Conservation (phyloP, 192 early-diverging fungal species). For the Rhizophlyctis rosea region DNA sequence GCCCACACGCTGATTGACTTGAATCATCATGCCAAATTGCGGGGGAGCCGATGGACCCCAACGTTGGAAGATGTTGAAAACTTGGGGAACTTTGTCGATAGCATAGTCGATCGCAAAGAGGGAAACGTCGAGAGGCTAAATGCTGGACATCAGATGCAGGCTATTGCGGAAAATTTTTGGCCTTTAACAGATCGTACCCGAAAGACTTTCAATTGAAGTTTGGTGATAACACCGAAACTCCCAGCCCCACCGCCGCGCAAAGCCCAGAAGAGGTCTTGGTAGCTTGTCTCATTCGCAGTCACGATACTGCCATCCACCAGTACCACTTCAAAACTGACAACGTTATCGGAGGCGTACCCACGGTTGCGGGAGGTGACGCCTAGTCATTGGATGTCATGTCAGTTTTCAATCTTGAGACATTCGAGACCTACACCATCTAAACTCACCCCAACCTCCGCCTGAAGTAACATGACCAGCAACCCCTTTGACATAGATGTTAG, state of each 20-base stretch:
- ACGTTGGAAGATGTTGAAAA: background rate
- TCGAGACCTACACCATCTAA: no score
- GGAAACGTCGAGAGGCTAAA: no score
- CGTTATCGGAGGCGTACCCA: conserved; percentile 51
- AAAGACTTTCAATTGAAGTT: no score
- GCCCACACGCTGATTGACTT: no score
- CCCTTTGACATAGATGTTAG: no score
- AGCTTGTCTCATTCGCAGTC: conserved; percentile 22
- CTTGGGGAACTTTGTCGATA: conserved; percentile 9
- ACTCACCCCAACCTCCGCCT: no score
- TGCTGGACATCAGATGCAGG: no score
- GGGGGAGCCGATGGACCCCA: background rate
- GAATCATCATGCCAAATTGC: background rate
- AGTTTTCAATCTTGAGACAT: no score
- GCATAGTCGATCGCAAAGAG: conserved; percentile 15
- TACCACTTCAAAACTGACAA: conserved; percentile 44
- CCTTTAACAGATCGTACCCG: no score
- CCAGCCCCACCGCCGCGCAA: conserved; percentile 57
- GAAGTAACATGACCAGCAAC: no score
- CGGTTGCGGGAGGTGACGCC: conserved; percentile 48
- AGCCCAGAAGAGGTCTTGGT: conserved; percentile 62
- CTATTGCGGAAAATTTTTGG: no score
- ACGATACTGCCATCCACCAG: conserved; percentile 43
- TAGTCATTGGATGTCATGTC: no score
- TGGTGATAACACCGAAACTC: conserved; percentile 27